These are phyloP conservation scores for Jaminaea rosea DNA, from an alignment of 1,284 basidiomycete genomes.

Conservation along the genomic window DNA sequence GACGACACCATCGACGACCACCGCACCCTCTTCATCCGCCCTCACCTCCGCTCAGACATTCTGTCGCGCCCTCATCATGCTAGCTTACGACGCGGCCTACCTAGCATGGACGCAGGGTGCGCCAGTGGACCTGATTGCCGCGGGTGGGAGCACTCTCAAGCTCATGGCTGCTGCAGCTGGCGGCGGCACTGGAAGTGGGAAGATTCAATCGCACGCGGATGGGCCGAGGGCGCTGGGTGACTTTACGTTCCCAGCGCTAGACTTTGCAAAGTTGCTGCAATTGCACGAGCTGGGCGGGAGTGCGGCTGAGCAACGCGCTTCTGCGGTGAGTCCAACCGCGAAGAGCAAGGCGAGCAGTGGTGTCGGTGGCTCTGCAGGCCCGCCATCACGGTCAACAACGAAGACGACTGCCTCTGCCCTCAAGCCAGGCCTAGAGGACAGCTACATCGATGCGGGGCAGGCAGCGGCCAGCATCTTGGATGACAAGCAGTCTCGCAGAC, in stretches of 20 bases:
- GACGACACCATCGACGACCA: neutral
- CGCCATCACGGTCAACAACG: neutral
- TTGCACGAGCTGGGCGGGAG: neutral
- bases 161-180: slow-evolving; percentile 11
- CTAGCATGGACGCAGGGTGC: slow-evolving; percentile 25
- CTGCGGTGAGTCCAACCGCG: too few species aligned
- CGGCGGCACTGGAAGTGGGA: too few species aligned
- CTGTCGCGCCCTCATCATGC: slow-evolving; percentile 25
- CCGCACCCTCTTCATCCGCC: neutral
- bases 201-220: too few species aligned
- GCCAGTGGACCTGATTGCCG: slow-evolving; percentile 24
- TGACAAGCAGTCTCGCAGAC: neutral
- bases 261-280: slow-evolving; percentile 5
- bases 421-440: slow-evolving; percentile 16
- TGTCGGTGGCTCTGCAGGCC: neutral
- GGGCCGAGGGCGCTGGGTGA: neutral
- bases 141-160: slow-evolving; percentile 24
- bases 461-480: slow-evolving; percentile 26
- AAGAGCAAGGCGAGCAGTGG: too few species aligned
- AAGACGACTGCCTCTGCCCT: neutral
- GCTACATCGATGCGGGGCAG: slow-evolving; percentile 26
- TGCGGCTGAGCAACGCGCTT: too few species aligned
- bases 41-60: slow-evolving; percentile 21
- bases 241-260: slow-evolving; percentile 2
- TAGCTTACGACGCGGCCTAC: slow-evolving; percentile 29